Conservation (phyloP, 192 early-diverging fungal species). For the Rhizoclosmatium globosum region DNA sequence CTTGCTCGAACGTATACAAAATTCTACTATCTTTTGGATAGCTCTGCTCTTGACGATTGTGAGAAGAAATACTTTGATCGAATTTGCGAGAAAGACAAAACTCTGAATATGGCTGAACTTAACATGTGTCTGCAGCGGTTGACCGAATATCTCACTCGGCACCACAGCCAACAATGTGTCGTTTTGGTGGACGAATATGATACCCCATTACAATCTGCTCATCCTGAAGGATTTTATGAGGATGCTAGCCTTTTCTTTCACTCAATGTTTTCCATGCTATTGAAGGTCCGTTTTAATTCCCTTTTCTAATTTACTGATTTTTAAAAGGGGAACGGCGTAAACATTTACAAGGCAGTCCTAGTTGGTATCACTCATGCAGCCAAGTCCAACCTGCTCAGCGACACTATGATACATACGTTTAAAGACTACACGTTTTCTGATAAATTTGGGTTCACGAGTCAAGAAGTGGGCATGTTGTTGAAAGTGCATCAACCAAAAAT, state of each 20-base stretch:
- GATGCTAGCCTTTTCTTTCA: conserved; percentile 1
- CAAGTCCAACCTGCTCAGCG: conserved; percentile 1
- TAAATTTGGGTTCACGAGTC: conserved; percentile 21
- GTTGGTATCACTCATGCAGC: neutral
- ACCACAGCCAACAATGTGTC: conserved; percentile 4
- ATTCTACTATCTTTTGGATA: conserved; percentile 1
- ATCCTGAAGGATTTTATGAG: neutral
- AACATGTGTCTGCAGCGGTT: neutral
- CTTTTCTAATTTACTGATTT: neutral
- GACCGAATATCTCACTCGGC: neutral
- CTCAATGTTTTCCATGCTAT: conserved; percentile 1
- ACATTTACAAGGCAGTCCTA: neutral
- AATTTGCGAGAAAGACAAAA: neutral
- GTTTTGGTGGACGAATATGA: conserved; percentile 25
- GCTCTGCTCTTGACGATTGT: neutral
- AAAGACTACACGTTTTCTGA: neutral
- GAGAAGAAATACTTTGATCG: neutral
- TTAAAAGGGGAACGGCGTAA: neutral
- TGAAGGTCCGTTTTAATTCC: neutral
- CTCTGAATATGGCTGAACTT: neutral
- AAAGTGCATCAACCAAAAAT: conserved; percentile 3
- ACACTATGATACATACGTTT: neutral
- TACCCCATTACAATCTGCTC: neutral
- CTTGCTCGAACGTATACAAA: neutral
- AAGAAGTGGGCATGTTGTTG: conserved; percentile 15